Evolutionary conservation across 2,329 filamentous ascomycete genomes (phyloP).

Genomic region (Trichoderma atroviride): DNA sequence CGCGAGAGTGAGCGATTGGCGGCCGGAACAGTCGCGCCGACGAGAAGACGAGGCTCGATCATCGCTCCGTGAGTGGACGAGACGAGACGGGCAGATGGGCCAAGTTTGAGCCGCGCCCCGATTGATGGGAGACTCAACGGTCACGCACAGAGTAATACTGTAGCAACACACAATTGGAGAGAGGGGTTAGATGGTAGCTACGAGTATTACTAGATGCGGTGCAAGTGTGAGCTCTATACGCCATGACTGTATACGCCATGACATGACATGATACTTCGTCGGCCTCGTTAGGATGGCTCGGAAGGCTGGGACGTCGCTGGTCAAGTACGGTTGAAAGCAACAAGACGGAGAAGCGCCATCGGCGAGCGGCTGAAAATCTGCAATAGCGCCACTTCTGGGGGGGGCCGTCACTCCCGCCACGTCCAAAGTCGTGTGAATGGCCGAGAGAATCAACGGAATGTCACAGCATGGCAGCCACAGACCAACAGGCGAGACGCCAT

Average conservation of each 20-base stretch:
- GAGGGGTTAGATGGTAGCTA: not conserved
- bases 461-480: not conserved
- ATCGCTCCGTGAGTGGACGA: not conserved
- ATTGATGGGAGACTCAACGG: not conserved
- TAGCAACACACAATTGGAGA: not conserved
- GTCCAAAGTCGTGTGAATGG: not conserved
- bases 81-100: not conserved
- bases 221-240: not conserved
- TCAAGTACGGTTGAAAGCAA: not conserved
- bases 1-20: constrained; percentile 15
- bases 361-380: constrained; percentile 1
- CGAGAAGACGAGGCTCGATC: constrained; percentile 3
- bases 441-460: not conserved
- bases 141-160: not conserved
- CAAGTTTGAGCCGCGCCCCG: constrained; percentile 17
- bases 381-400: not conserved
- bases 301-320: not conserved
- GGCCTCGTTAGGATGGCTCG: not conserved
- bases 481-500: not conserved
- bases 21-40: constrained; percentile 3
- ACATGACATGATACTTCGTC: not conserved
- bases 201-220: not conserved
- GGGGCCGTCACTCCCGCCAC: constrained; percentile 19
- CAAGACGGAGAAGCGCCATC: not conserved
- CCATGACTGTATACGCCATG: not conserved